phyloP scores from a whole-genome alignment of 108 stramenopile genomes.

The Conticribra weissflogii region DNA sequence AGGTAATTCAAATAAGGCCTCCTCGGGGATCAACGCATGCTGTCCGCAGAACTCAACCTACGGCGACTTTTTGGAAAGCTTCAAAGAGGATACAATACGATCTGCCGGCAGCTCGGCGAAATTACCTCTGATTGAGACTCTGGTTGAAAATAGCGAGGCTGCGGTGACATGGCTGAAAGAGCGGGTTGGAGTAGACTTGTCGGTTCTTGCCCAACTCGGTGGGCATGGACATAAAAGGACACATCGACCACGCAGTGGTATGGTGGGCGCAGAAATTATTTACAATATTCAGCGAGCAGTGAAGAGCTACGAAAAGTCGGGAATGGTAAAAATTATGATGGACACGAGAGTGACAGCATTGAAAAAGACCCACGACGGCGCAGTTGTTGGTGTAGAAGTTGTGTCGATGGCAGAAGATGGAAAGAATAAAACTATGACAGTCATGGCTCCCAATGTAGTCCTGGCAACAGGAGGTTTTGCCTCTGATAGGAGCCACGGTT shows the following conservation, averaged over 20 bases:
- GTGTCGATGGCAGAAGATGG: slow-evolving; percentile 24
- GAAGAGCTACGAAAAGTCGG: slow-evolving; percentile 76
- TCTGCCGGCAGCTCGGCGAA: slow-evolving; percentile 76
- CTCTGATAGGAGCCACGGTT: slow-evolving; percentile 69
- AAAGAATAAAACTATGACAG: slow-evolving; percentile 21
- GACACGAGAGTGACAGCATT: slow-evolving; percentile 72
- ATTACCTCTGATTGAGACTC: slow-evolving; percentile 70
- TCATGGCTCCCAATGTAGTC: slow-evolving; percentile 74
- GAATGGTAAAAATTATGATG: slow-evolving; percentile 72
- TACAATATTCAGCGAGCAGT: slow-evolving; percentile 84
- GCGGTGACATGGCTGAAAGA: slow-evolving; percentile 86
- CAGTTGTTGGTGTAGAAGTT: slow-evolving; percentile 67
- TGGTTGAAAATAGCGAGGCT: slow-evolving; percentile 71
- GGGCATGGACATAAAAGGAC: slow-evolving; percentile 90
- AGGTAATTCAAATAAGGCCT: slow-evolving; percentile 94
- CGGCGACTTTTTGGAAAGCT: slow-evolving; percentile 69
- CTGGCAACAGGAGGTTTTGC: slow-evolving; percentile 94
- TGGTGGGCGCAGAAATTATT: slow-evolving; percentile 91
- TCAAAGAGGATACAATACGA: slow-evolving; percentile 80
- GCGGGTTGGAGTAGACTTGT: slow-evolving; percentile 82
- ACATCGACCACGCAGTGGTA: slow-evolving; percentile 84
- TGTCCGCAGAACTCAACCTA: slow-evolving; percentile 70
- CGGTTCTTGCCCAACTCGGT: slow-evolving; percentile 86
- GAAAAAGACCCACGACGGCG: slow-evolving; percentile 56
- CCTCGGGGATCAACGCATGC: slow-evolving; percentile 91